Base-by-base conservation (phyloP, 106 monocot species). In the Gastrodia elata region DNA sequence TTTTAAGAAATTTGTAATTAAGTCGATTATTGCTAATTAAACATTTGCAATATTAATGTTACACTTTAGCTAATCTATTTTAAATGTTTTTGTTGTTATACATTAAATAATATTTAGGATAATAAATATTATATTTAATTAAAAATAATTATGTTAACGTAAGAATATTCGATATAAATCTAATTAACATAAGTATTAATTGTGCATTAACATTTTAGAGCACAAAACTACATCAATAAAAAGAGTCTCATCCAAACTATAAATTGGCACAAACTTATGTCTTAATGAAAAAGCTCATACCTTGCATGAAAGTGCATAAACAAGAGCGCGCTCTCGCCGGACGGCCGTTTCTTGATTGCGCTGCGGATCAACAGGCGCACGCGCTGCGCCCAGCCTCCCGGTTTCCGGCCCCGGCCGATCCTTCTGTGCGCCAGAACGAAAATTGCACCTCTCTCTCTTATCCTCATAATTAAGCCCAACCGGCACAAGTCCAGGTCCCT, bases 261-360 rank as follows among this genome's bases (percentile, higher is more conserved):
- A 49, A 8, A 0, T 27, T 28, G 20, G 15, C 5, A 59, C 3
- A 28, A 7, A 59, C 6, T 27, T 27, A 59, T 56, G 1, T 56
- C 20, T 56, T 9, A 59, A 27, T 7, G 20, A 6, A 15, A 13
- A 61, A n/a, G 5, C 18, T 34, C 20, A 36, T 77, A 94, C 91
- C 91, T 94, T 91, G 35, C 74, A 85, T 38, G 85, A 75, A 67
- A 85, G 85, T 4, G 88, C 91, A 40, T 88, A 94, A n/a, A 91
- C 88, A 5, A 89, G 91, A 5, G 91, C 91, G 8, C 87, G 74
- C 78, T 94, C 94, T 1, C 90, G 81, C 16, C 82, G 43, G 20
- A 84, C 37, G 33, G 72, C 70, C 0, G 82, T 82, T 6, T 88
- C 84, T 56, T 73, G 76, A 42, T 71, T 68, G 28, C 71, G 64